A percentile compares a stretch with the other conserved stretches of the same genome.
Conservation (phyloP, 306 rosid species). For the Cucurbita ficifolia region DNA sequence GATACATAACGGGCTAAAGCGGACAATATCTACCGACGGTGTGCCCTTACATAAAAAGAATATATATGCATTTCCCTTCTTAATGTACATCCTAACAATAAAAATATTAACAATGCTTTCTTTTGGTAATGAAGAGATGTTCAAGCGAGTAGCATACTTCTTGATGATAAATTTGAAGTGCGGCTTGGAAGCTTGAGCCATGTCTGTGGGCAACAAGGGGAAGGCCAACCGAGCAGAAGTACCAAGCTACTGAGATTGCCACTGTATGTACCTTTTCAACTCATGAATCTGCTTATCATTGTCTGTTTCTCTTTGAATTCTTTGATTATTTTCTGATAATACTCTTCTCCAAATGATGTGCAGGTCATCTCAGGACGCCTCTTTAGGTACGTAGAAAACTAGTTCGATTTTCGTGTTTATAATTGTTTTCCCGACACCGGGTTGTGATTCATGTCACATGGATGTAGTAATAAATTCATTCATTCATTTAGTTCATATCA, state of each 20-base stretch:
- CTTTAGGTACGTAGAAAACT: conserved; percentile 54
- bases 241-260: conserved; percentile 57
- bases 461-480: background rate
- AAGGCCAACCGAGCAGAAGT: conserved; percentile 64
- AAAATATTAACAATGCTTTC: conserved; percentile 18
- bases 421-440: background rate
- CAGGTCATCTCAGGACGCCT: conserved; percentile 65
- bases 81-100: background rate
- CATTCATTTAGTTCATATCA: background rate
- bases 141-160: conserved; percentile 91
- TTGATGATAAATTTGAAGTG: conserved; percentile 92
- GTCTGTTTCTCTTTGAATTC: background rate
- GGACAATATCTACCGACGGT: too few relatives aligned
- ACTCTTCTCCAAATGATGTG: conserved; percentile 10
- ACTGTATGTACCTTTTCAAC: conserved; percentile 29
- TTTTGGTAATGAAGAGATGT: conserved; percentile 48
- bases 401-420: background rate
- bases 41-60: too few relatives aligned
- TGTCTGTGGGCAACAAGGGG: conserved; percentile 71
- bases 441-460: background rate
- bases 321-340: background rate
- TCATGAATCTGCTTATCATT: background rate
- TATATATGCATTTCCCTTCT: background rate
- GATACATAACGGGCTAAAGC: too few relatives aligned
- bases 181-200: conserved; percentile 84